Base-by-base conservation (phyloP, 1,284 basidiomycete species). In the Microbotryum saponariae region DNA sequence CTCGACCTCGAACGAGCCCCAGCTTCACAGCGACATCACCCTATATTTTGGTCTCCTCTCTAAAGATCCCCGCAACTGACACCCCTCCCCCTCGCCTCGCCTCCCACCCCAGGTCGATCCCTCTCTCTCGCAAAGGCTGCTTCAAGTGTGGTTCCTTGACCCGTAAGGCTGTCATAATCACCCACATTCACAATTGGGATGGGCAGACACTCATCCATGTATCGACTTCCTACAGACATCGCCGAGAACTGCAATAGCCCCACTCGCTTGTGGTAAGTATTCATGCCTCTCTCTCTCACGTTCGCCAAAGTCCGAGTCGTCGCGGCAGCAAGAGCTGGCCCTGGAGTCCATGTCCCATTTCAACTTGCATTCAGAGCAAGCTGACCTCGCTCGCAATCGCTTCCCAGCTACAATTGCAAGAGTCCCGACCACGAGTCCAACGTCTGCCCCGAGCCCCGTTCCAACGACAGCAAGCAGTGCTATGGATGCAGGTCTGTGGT, bases 381-480 rank as follows among this genome's bases (percentile, higher is more conserved):
- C 37, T 42, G 1, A 42, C 37, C 37, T 42, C n/a, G n/a, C n/a
- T n/a, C n/a, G n/a, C n/a, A n/a, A n/a, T 23, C 12, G 21, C 21
- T 18, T 9, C 21, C 5, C 27, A 53, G 51, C 79, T 93, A 91
- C 79, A 93, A 92, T 76, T 93, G 90, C 76, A 84, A 87, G 70
- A 86, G 89, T 75, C 87, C 88, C 16, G 89, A 89, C 37, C 90
- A 92, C 73, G 89, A 92, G 77, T 89, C 87, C 44, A 85, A 86
- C 63, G 84, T 85, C 62, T 93, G 90, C 76, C 87, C 89, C 50
- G 84, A 84, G 71, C 90, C 89, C 55, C 83, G 89, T 66, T 86
- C 84, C 25, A 82, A 81, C 54, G 80, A 83, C 61, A 82, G 84
- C 58, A 89, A 88, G 77, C 86, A 88, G 74, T 86, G 87, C 74